Evolutionary conservation across 768 basidiomycete genomes (phyloP).

Genomic region (Crassisporium funariophilum): DNA sequence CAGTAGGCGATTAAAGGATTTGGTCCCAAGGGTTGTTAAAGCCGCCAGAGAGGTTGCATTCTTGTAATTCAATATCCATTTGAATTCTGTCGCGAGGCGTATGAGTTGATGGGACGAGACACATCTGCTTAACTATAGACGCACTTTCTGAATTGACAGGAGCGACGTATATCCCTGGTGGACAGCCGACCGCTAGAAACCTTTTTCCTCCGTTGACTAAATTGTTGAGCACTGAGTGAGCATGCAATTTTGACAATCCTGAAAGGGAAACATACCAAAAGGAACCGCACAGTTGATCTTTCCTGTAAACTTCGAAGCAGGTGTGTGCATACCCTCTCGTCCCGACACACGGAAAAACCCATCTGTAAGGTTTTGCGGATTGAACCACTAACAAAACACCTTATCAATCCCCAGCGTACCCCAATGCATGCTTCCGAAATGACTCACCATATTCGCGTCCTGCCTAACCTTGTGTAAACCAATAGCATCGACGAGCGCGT

Average conservation of each 20-base stretch:
- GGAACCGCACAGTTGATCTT: constrained; percentile 59
- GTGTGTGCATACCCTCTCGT: constrained; percentile 29
- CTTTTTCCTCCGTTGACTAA: constrained; percentile 52
- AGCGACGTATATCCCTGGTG: constrained; percentile 71
- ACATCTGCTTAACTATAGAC: constrained; percentile 24
- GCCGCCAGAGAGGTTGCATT: constrained; percentile 58
- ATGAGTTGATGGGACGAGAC: too few species aligned
- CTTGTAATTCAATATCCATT: constrained; percentile 51
- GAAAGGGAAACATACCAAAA: constrained; percentile 55
- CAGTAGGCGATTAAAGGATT: constrained; percentile 65
- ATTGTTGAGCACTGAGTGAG: too few species aligned
- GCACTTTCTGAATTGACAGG: constrained; percentile 56
- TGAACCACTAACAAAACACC: constrained; percentile 60
- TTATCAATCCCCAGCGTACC: background rate
- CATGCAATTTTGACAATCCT: too few species aligned
- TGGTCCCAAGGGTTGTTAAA: constrained; percentile 44
- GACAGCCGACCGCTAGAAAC: constrained; percentile 66
- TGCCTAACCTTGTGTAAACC: constrained; percentile 63
- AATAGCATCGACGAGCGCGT: constrained; percentile 60
- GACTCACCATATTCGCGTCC: constrained; percentile 71
- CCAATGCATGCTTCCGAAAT: background rate
- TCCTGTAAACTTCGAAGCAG: constrained; percentile 50
- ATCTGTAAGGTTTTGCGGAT: constrained; percentile 58
- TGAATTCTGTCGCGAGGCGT: constrained; percentile 48
- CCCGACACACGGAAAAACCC: constrained; percentile 58